These are phyloP conservation scores for Gnomoniopsis smithogilvyi DNA, from an alignment of 2,329 filamentous ascomycete genomes.

Conservation along the genomic window DNA sequence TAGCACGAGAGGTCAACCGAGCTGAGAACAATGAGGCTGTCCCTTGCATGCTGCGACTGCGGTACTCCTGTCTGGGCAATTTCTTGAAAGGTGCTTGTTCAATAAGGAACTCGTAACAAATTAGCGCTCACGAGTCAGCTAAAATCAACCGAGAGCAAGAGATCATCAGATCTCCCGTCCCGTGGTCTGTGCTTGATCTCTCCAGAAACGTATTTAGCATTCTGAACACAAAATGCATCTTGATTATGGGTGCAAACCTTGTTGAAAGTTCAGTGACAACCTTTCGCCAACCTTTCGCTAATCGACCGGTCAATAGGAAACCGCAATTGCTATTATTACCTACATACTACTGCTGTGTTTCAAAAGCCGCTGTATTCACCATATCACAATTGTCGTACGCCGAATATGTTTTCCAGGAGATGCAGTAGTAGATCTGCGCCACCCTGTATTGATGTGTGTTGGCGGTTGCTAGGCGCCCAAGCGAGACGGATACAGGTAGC, in stretches of 20 bases:
- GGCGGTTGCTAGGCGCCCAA: not conserved
- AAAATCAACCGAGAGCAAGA: not conserved
- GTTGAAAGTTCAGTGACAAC: too few relatives aligned
- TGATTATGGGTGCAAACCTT: too few relatives aligned
- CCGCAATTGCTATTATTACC: too few relatives aligned
- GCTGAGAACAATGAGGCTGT: not conserved
- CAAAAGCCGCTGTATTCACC: too few relatives aligned
- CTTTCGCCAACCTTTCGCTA: too few relatives aligned
- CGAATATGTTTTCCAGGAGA: not conserved
- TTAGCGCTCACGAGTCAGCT: not conserved
- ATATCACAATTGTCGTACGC: too few relatives aligned
- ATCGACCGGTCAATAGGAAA: too few relatives aligned
- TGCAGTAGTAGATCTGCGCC: not conserved
- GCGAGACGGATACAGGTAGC: not conserved
- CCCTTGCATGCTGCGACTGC: not conserved
- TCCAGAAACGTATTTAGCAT: too few relatives aligned
- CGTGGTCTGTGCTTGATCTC: not conserved
- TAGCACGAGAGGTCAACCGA: not conserved
- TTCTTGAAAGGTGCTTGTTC: not conserved
- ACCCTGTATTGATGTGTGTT: not conserved
- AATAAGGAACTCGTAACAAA: too few relatives aligned
- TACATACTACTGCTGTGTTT: too few relatives aligned
- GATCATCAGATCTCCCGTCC: not conserved
- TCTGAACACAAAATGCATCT: not conserved
- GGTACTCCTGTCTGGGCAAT: not conserved